These are phyloP conservation scores for Begonia loranthoides DNA, from an alignment of 306 rosid genomes.

Conservation along the genomic window DNA sequence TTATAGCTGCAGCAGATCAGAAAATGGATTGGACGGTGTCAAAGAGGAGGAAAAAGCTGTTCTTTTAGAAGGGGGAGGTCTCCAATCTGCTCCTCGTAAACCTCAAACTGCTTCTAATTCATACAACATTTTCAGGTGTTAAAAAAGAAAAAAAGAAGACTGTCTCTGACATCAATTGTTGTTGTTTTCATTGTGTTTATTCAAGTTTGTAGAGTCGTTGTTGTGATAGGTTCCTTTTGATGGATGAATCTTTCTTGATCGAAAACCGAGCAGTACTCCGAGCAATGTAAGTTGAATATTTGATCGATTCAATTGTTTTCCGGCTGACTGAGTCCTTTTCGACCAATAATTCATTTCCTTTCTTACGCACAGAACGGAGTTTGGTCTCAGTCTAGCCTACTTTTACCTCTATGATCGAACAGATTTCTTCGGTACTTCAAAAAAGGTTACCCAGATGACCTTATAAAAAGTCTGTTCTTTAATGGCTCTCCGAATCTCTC, in stretches of 20 bases:
- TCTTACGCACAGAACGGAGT: constrained; percentile 50
- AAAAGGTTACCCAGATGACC: constrained; percentile 66
- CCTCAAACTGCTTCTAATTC: constrained; percentile 34
- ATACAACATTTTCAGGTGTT: constrained; percentile 50
- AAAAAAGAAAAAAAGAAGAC: background rate
- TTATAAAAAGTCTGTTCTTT: background rate
- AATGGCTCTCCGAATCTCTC: constrained; percentile 8
- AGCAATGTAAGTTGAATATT: constrained; percentile 65
- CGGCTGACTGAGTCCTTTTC: background rate
- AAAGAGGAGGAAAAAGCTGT: constrained; percentile 65
- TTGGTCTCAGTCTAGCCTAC: constrained; percentile 62
- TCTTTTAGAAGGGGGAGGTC: constrained; percentile 62
- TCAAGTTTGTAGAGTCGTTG: no score
- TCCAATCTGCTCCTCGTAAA: constrained; percentile 43
- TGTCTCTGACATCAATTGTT: background rate
- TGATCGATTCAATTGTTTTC: constrained; percentile 4
- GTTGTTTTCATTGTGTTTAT: background rate
- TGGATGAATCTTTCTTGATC: constrained; percentile 62
- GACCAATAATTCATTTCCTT: constrained; percentile 6
- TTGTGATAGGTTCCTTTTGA: no score
- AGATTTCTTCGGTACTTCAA: constrained; percentile 56
- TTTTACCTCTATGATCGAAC: constrained; percentile 84
- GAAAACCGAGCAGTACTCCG: constrained; percentile 82
- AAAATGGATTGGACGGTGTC: constrained; percentile 49
- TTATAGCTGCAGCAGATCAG: constrained; percentile 52